These are phyloP conservation scores for Gypsophila paniculata DNA, from an alignment of 179 eudicot species.

Conservation along the genomic window DNA sequence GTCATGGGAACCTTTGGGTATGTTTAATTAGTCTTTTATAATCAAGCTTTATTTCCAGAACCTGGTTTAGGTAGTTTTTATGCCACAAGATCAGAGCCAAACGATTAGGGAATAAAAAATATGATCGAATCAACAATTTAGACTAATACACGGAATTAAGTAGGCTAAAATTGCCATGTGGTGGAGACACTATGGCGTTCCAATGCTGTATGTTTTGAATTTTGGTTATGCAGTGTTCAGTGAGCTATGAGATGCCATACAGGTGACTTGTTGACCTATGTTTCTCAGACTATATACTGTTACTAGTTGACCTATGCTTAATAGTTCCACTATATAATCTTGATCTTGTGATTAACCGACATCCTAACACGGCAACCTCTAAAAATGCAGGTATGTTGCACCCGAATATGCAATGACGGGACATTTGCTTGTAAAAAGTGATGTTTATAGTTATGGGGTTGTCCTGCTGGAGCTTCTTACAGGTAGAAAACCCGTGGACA, in stretches of 20 bases:
- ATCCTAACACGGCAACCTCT: slow-evolving; percentile 7
- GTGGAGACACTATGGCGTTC: not conserved
- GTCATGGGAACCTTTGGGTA: slow-evolving; percentile 99
- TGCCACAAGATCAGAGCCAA: not conserved
- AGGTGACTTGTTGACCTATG: not conserved
- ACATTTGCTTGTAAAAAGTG: slow-evolving; percentile 91
- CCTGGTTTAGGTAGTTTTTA: not conserved
- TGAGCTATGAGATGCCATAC: slow-evolving; percentile 4
- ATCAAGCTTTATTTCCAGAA: not conserved
- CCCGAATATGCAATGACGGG: slow-evolving; percentile 99
- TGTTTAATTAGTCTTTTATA: slow-evolving; percentile 12
- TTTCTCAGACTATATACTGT: not conserved
- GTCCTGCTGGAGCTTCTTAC: slow-evolving; percentile 88
- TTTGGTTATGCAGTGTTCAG: not conserved
- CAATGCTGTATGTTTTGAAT: too few relatives aligned
- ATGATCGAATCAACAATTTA: not conserved
- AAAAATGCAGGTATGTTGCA: slow-evolving; percentile 75
- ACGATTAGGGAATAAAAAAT: not conserved
- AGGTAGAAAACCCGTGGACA: slow-evolving; percentile 88
- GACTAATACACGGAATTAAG: not conserved
- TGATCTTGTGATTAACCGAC: not conserved
- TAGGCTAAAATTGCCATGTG: not conserved
- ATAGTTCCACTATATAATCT: not conserved
- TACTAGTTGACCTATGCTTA: not conserved
- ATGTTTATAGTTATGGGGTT: slow-evolving; percentile 94